phyloP scores from a whole-genome alignment of 148 eudicot genomes.

The Suaeda aralocaspica region DNA sequence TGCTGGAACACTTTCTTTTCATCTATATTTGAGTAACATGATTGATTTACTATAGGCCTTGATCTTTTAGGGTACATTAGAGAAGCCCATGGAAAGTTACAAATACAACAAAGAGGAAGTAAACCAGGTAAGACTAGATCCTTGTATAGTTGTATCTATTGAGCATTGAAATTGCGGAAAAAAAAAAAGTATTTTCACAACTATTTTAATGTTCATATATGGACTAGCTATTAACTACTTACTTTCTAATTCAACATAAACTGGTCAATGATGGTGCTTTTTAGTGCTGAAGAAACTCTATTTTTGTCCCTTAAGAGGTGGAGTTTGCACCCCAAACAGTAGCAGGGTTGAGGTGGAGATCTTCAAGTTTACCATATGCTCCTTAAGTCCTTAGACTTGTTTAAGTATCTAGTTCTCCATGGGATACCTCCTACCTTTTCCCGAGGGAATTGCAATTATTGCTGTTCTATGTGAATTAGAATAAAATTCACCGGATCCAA shows the following conservation, averaged over 20 bases:
- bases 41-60: constrained; percentile 7
- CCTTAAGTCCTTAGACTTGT: too few relatives aligned
- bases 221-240: neutral
- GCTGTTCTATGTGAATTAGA: neutral
- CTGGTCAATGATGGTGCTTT: neutral
- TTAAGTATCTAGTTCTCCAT: neutral
- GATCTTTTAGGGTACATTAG: constrained; percentile 46
- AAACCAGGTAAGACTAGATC: constrained; percentile 58
- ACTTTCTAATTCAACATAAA: neutral
- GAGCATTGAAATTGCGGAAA: too few relatives aligned
- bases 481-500: neutral
- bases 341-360: neutral
- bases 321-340: neutral
- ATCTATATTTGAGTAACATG: neutral
- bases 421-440: neutral
- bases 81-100: constrained; percentile 61
- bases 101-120: constrained; percentile 86
- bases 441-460: neutral
- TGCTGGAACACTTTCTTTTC: neutral
- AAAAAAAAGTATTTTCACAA: too few relatives aligned
- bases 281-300: neutral
- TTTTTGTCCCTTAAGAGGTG: neutral
- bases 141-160: too few relatives aligned
- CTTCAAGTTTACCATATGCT: neutral
- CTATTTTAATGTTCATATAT: neutral